A percentile compares a stretch with the other conserved stretches of the same genome.
Conservation (phyloP, 1,284 basidiomycete genomes). For the Porodaedalea pini region DNA sequence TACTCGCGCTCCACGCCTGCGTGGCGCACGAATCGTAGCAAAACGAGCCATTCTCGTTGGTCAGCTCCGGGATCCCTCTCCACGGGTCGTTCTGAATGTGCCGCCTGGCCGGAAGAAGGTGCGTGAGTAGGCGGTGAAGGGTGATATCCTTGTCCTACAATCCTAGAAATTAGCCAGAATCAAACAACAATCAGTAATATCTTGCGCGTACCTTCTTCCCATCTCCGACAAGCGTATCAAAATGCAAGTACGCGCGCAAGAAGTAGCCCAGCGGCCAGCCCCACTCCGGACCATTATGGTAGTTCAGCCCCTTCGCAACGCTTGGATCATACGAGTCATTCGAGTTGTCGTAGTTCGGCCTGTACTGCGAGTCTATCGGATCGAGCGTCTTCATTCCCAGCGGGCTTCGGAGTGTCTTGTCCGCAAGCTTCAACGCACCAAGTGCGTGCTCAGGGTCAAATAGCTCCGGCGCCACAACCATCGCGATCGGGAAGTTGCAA, state of each 20-base stretch:
- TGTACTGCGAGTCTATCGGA: conserved; percentile 79
- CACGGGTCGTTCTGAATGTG: conserved; percentile 81
- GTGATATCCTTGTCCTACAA: conserved; percentile 67
- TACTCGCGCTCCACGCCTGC: conserved; percentile 91
- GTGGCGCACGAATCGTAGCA: conserved; percentile 87
- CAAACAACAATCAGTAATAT: neutral
- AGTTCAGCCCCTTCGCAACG: conserved; percentile 89
- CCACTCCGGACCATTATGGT: conserved; percentile 89
- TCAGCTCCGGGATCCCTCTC: conserved; percentile 90
- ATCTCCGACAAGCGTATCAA: conserved; percentile 61
- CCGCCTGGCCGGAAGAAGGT: conserved; percentile 64
- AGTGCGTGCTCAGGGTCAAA: conserved; percentile 83
- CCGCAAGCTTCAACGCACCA: conserved; percentile 71
- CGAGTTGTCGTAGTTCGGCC: conserved; percentile 87
- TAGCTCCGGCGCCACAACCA: conserved; percentile 95
- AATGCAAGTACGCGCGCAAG: conserved; percentile 86
- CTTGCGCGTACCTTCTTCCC: conserved; percentile 59
- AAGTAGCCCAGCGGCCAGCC: conserved; percentile 95
- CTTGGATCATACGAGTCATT: conserved; percentile 81
- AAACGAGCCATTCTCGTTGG: conserved; percentile 76
- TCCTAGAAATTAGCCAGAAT: conserved; percentile 5
- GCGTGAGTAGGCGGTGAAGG: conserved; percentile 73
- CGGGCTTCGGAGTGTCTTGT: conserved; percentile 74
- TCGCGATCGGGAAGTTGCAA: conserved; percentile 91
- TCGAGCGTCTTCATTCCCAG: conserved; percentile 95